These are phyloP conservation scores for Ceratocystis diversiconidia DNA, from an alignment of 2,329 filamentous ascomycete genomes.

Conservation along the genomic window DNA sequence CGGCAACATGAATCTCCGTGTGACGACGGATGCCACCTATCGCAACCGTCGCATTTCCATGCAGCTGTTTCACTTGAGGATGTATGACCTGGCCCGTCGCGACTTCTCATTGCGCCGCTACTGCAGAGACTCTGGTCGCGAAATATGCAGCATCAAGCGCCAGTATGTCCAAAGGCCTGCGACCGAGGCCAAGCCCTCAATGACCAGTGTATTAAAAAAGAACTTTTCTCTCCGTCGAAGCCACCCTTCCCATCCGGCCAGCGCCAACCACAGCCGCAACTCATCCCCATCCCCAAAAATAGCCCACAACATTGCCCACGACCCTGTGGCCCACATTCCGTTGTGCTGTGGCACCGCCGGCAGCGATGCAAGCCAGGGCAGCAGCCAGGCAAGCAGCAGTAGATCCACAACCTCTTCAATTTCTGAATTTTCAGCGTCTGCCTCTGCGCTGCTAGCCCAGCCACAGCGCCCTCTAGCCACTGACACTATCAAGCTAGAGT, in stretches of 20 bases:
- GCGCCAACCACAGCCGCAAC: not conserved
- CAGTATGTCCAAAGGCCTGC: conserved; percentile 39
- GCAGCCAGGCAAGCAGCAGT: not conserved
- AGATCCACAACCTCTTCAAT: conserved; percentile 13
- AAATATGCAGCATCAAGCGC: conserved; percentile 74
- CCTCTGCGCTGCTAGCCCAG: conserved; percentile 19
- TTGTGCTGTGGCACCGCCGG: not conserved
- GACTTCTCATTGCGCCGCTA: conserved; percentile 88
- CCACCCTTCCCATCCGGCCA: not conserved
- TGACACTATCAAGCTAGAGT: conserved; percentile 79
- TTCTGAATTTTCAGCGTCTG: conserved; percentile 11
- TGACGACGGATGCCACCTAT: conserved; percentile 58
- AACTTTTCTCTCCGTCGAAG: conserved; percentile 14
- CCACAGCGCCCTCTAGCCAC: conserved; percentile 38
- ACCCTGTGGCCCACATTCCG: not conserved
- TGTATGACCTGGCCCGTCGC: conserved; percentile 76
- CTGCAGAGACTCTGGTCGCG: conserved; percentile 79
- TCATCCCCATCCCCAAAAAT: not conserved
- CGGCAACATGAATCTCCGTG: conserved; percentile 89
- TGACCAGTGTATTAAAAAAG: conserved; percentile 11
- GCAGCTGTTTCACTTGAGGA: conserved; percentile 81
- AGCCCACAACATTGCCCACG: not conserved
- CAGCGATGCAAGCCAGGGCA: not conserved
- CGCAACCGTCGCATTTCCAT: conserved; percentile 52
- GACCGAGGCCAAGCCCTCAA: conserved; percentile 8